A percentile compares a stretch with the other conserved stretches of the same genome.
These are phyloP conservation scores for Colletotrichum tabaci DNA, from an alignment of 2,329 filamentous ascomycete species.

Conservation along the genomic window DNA sequence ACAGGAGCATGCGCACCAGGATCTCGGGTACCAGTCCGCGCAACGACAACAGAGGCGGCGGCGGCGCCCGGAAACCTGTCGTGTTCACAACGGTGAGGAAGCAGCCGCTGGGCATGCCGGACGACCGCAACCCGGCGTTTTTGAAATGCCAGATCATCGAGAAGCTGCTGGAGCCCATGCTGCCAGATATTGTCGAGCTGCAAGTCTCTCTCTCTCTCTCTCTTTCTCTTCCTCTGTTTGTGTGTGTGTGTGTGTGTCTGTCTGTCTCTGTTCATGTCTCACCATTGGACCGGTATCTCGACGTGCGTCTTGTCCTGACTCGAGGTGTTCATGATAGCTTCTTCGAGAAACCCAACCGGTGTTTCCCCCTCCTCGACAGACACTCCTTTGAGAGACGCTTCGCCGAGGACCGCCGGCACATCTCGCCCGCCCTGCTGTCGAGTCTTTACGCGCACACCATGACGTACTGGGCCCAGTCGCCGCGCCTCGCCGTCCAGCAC, in stretches of 20 bases:
- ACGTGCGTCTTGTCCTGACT: no score
- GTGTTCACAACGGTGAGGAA: conserved; percentile 64
- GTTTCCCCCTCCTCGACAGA: conserved; percentile 74
- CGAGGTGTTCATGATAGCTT: conserved; percentile 56
- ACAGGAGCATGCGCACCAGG: conserved; percentile 25
- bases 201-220: conserved; percentile 46
- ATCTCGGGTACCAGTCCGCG: conserved; percentile 35
- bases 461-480: conserved; percentile 69
- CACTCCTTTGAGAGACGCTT: conserved; percentile 66
- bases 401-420: conserved; percentile 59
- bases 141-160: conserved; percentile 70
- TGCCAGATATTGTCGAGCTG: conserved; percentile 65
- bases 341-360: conserved; percentile 69
- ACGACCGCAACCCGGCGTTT: conserved; percentile 56
- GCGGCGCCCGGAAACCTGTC: conserved; percentile 52
- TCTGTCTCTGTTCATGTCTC: neutral
- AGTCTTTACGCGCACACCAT: conserved; percentile 72
- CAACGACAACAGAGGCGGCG: conserved; percentile 3
- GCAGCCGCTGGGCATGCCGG: conserved; percentile 59
- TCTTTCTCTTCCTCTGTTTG: no score
- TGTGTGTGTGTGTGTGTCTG: neutral
- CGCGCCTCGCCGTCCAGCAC: conserved; percentile 59
- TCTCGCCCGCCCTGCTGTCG: conserved; percentile 70
- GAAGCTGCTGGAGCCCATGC: conserved; percentile 70
- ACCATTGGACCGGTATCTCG: no score